Percentiles rank a stretch among this genome's conserved stretches.
Conservation (phyloP, 768 basidiomycete species). For the Asterophora lycoperdoides region DNA sequence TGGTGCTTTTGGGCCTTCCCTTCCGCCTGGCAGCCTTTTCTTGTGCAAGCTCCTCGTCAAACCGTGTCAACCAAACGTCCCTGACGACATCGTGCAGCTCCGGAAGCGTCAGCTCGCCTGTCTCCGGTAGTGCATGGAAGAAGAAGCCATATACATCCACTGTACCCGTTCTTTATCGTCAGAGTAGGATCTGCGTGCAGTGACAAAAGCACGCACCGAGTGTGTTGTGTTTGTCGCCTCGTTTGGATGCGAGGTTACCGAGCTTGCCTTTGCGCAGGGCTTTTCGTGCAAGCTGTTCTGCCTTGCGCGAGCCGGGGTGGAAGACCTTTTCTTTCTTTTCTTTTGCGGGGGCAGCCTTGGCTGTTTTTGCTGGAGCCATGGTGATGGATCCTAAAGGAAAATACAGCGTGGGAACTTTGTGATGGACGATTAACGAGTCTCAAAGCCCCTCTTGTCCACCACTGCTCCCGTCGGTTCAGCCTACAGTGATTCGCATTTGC, state of each 20-base stretch:
- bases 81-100: constrained; percentile 62
- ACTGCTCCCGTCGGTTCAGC: background rate
- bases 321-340: constrained; percentile 73
- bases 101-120: constrained; percentile 51
- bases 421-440: no score
- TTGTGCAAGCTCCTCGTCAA: constrained; percentile 58
- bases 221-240: constrained; percentile 51
- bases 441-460: background rate
- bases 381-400: constrained; percentile 28
- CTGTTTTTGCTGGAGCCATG: constrained; percentile 39
- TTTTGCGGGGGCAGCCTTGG: constrained; percentile 25
- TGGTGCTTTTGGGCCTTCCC: constrained; percentile 71
- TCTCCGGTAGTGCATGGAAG: constrained; percentile 63
- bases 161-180: constrained; percentile 23
- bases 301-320: constrained; percentile 83
- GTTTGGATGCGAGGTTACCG: constrained; percentile 48
- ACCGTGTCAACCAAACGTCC: constrained; percentile 70
- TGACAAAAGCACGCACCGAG: constrained; percentile 38
- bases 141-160: constrained; percentile 76
- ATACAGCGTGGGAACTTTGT: no score
- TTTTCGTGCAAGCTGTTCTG: constrained; percentile 64
- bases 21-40: constrained; percentile 62
- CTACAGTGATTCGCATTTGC: background rate
- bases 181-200: constrained; percentile 3
- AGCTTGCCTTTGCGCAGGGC: constrained; percentile 69